Conservation (phyloP, 441 rosid species). For the Croton setiger region DNA sequence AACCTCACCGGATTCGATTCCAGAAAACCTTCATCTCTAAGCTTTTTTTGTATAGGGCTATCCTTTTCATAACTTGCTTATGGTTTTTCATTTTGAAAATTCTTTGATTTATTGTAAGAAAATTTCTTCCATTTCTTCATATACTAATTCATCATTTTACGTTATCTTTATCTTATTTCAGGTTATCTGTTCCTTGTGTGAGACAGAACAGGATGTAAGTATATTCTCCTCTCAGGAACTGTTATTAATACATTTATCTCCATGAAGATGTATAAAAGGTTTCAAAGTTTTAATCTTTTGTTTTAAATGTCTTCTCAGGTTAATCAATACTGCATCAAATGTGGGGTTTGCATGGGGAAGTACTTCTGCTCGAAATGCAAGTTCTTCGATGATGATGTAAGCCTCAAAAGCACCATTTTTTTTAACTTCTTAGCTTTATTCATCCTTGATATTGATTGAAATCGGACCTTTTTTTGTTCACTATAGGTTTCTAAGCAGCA, state of each 20-base stretch:
- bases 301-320: constrained; percentile 28
- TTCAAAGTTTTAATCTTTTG: neutral
- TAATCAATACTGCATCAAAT: constrained; percentile 41
- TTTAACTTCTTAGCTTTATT: neutral
- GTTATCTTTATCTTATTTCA: constrained; percentile 19
- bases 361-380: constrained; percentile 58
- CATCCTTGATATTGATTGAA: constrained; percentile 10
- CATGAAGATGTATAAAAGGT: neutral
- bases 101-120: neutral
- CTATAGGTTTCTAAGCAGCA: constrained; percentile 45
- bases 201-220: constrained; percentile 55
- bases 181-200: constrained; percentile 58
- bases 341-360: constrained; percentile 60
- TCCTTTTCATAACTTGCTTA: neutral
- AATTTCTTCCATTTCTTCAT: neutral
- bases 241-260: neutral
- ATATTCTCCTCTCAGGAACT: neutral
- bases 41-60: neutral
- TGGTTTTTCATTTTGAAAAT: neutral
- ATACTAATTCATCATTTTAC: neutral
- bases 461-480: neutral
- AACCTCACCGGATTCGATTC: neutral
- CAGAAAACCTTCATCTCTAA: neutral
- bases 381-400: constrained; percentile 54
- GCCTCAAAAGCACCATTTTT: neutral